Conservation (phyloP, 106 monocot genomes). For the Alisma plantagoaquatica region DNA sequence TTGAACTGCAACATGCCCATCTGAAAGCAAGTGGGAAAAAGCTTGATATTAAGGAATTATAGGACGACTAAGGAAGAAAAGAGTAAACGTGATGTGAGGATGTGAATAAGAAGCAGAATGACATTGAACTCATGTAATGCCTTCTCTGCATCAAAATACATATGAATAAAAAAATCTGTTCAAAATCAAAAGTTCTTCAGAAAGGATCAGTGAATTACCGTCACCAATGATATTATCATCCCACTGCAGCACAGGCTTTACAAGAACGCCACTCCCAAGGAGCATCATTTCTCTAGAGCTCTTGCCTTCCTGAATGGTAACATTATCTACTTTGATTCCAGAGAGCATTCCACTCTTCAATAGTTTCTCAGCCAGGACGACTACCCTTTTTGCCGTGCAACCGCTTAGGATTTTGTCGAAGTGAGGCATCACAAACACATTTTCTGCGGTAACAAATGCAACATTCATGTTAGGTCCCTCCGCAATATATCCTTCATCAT, state of each 20-base stretch:
- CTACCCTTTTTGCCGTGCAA: constrained; percentile 56
- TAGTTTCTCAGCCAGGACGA: constrained; percentile 48
- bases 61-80: too few relatives aligned
- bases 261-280: constrained; percentile 70
- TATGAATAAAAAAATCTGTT: too few relatives aligned
- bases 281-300: constrained; percentile 75
- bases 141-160: too few relatives aligned
- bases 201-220: constrained; percentile 31
- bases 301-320: constrained; percentile 64
- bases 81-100: too few relatives aligned
- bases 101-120: too few relatives aligned
- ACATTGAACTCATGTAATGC: too few relatives aligned
- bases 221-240: constrained; percentile 54
- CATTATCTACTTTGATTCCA: constrained; percentile 32
- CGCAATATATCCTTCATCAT: too few relatives aligned
- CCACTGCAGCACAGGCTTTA: constrained; percentile 75
- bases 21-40: too few relatives aligned
- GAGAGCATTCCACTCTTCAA: constrained; percentile 35
- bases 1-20: too few relatives aligned
- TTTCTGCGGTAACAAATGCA: constrained; percentile 35
- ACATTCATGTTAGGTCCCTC: too few relatives aligned
- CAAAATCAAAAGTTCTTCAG: too few relatives aligned
- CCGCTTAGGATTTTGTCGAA: constrained; percentile 79
- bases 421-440: constrained; percentile 50
- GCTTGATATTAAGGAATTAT: too few relatives aligned